Conservation (phyloP, 1,139 yeast species). For the Hansenula sp. region DNA sequence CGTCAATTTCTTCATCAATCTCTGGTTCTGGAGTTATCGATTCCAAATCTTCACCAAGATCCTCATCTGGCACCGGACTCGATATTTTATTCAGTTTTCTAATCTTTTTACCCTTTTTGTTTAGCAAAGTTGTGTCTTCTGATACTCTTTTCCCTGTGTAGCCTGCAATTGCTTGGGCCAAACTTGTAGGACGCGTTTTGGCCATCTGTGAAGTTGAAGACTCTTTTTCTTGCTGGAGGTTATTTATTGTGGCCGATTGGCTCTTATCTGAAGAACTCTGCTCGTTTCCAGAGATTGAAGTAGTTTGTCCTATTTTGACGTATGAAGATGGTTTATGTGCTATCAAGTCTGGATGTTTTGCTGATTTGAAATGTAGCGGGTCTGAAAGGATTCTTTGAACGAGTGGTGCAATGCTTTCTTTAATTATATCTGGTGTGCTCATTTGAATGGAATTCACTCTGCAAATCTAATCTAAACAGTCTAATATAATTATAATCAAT, state of each 20-base stretch:
- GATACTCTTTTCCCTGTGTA: constrained; percentile 45
- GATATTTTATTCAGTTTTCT: constrained; percentile 1
- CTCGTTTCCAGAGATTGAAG: too few relatives aligned
- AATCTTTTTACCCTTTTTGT: constrained; percentile 24
- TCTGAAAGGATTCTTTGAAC: constrained; percentile 55
- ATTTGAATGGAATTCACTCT: constrained; percentile 4
- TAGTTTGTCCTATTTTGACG: constrained; percentile 20
- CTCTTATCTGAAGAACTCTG: too few relatives aligned
- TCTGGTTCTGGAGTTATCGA: constrained; percentile 1
- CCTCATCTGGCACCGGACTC: constrained; percentile 6
- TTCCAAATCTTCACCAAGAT: constrained; percentile 12
- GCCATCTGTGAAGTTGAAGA: too few relatives aligned
- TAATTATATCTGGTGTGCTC: constrained; percentile 20
- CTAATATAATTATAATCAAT: too few relatives aligned
- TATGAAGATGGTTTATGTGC: constrained; percentile 25
- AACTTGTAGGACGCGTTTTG: constrained; percentile 32
- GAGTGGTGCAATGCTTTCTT: constrained; percentile 30
- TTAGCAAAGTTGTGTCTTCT: constrained; percentile 21
- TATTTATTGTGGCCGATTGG: too few relatives aligned
- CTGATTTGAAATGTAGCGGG: constrained; percentile 58
- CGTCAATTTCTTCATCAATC: constrained; percentile 16
- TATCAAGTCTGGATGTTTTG: constrained; percentile 36
- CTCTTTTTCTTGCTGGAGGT: background rate
- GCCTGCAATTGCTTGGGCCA: constrained; percentile 53
- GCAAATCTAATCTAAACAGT: too few relatives aligned